Base-by-base conservation (phyloP, 768 basidiomycete species). In the Suillus weaverae region DNA sequence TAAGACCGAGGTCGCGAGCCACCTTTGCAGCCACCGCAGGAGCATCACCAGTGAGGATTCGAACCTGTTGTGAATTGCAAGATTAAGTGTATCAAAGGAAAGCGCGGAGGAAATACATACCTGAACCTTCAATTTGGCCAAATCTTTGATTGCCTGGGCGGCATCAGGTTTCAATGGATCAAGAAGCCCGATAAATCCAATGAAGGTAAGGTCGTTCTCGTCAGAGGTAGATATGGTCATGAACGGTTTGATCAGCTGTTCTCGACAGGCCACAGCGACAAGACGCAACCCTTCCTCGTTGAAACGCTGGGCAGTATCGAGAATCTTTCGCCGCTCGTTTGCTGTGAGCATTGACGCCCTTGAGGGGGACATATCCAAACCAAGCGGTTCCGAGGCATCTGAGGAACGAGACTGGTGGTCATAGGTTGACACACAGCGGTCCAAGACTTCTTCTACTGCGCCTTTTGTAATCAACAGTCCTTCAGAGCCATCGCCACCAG, bases 21-120 rank as follows among this genome's bases (percentile, higher is more conserved):
- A 78, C 78, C 65, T 77, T 79, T 60, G 76, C 76, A 44, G 77
- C 77, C 5, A 79, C 75, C 3, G 77, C 73, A 22, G 78, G 73
- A 32, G 64, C 70, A 55, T 77, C 77, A 39, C 77, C 78, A 2
- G 77, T 77, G 41, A 77, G 77, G 65, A 77, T 79, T 55, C 75
- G 76, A 13, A 74, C 73, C 76, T 74, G n/a, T 54, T 54, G 5
- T 32, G 11, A 54, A 54, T n/a, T 1, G 11, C 50, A 14, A 48
- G 51, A 20, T 56, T 35, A n/a, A 32, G 60, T 53, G 64, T 44
- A 64, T 71, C 62, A 67, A 51, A 20, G 43, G 10, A 26, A 57
- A 4, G n/a, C 38, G 1, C 10, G 16, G 8, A 64, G 55, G 8
- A 5, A 36, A 20, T 11, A 44, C 16, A 57, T 70, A 75, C 74